These are phyloP conservation scores for Fusarium sp. DNA, from an alignment of 2,329 filamentous ascomycete genomes.

Conservation along the genomic window DNA sequence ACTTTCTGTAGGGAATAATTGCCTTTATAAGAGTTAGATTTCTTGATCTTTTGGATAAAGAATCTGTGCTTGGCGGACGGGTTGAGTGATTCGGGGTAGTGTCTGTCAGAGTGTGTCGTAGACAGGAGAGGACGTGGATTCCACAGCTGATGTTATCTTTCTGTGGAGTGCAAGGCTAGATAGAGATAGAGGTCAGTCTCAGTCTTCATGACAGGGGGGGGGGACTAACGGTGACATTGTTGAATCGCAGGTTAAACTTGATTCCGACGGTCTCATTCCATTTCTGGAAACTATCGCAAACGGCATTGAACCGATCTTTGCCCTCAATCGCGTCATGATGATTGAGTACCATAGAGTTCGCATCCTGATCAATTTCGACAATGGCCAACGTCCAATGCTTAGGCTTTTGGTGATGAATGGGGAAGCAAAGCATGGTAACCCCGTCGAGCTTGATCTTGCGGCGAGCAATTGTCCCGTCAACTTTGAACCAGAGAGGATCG, in stretches of 20 bases:
- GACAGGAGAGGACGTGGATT: background rate
- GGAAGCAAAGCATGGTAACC: background rate
- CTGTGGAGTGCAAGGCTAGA: background rate
- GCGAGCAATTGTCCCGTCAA: background rate
- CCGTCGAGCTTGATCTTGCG: background rate
- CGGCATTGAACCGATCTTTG: background rate
- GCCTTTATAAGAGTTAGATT: background rate
- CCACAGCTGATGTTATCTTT: background rate
- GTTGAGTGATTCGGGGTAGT: background rate
- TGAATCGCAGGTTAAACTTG: background rate
- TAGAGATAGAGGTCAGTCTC: background rate
- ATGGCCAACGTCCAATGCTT: constrained; percentile 4
- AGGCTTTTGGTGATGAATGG: background rate
- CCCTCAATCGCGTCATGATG: background rate
- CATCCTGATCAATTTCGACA: background rate
- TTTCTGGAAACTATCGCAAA: background rate
- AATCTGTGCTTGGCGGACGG: background rate
- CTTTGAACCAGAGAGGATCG: constrained; percentile 11
- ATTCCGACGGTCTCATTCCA: background rate
- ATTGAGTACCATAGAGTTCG: background rate
- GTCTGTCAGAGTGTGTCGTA: background rate
- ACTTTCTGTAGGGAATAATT: background rate
- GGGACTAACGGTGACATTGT: background rate
- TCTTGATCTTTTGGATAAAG: background rate
- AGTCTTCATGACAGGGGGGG: background rate